Conservation (phyloP, 2,329 filamentous ascomycete species). For the Aspergillus intermedius region DNA sequence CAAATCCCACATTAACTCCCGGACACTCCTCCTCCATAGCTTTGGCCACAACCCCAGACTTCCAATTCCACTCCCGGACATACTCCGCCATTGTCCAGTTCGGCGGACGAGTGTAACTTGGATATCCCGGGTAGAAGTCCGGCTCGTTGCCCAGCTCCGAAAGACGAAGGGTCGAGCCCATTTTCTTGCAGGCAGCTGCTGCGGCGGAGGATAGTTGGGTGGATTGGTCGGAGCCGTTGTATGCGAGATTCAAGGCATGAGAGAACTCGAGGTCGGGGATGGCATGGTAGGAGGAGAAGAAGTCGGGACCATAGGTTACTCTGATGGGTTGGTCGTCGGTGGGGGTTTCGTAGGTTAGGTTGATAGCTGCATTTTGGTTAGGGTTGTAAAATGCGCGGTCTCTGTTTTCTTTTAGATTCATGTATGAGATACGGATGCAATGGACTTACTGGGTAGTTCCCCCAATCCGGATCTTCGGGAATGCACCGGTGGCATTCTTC, state of each 20-base stretch:
- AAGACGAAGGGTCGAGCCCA: slow-evolving; percentile 6
- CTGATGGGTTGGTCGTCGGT: slow-evolving; percentile 7
- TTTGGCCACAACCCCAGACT: slow-evolving; percentile 3
- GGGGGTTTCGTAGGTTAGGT: slow-evolving; percentile 1
- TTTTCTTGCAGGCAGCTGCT: slow-evolving; percentile 3
- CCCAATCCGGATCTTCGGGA: slow-evolving; percentile 7
- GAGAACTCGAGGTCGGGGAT: slow-evolving; percentile 4
- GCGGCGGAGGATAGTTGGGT: slow-evolving; percentile 4
- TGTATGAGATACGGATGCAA: not conserved
- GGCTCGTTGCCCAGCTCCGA: slow-evolving; percentile 13
- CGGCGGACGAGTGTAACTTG: slow-evolving; percentile 3
- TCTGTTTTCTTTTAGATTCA: not conserved
- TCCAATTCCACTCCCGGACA: slow-evolving; percentile 9
- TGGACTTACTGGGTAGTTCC: slow-evolving; percentile 7
- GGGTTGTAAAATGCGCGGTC: slow-evolving; percentile 6
- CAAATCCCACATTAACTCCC: slow-evolving; percentile 3
- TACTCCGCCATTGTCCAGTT: slow-evolving; percentile 11
- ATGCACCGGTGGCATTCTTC: slow-evolving; percentile 4
- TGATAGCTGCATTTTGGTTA: slow-evolving; percentile 5
- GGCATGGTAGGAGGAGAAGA: slow-evolving; percentile 9
- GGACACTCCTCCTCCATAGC: slow-evolving; percentile 9
- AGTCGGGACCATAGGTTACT: slow-evolving; percentile 8
- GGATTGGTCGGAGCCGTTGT: slow-evolving; percentile 4
- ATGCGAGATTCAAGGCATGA: slow-evolving; percentile 9
- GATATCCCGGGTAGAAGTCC: slow-evolving; percentile 2